phyloP scores from a whole-genome alignment of 495 filamentous ascomycete genomes.

The Penicillium tannophilum region DNA sequence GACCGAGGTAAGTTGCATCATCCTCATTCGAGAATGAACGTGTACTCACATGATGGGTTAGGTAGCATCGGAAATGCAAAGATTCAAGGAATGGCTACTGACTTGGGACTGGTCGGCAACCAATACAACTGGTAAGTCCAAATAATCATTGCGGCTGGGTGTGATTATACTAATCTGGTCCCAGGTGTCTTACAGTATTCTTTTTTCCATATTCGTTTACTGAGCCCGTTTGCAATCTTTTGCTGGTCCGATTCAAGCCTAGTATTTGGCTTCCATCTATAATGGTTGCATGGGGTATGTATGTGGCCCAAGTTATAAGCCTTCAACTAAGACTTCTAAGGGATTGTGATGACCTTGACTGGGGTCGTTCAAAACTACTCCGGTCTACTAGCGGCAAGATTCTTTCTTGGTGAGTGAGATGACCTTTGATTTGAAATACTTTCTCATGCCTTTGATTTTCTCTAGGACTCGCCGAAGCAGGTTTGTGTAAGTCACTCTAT shows the following conservation, averaged over 20 bases:
- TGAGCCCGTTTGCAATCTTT: slow-evolving; percentile 65
- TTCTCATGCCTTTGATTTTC: not conserved
- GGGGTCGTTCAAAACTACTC: slow-evolving; percentile 69
- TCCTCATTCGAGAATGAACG: not conserved
- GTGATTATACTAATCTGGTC: not conserved
- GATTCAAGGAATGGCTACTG: slow-evolving; percentile 10
- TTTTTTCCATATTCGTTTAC: slow-evolving; percentile 65
- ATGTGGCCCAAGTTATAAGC: not conserved
- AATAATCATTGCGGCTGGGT: not conserved
- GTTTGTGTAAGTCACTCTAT: slow-evolving; percentile 7
- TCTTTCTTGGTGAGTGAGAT: slow-evolving; percentile 64
- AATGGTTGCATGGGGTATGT: slow-evolving; percentile 55
- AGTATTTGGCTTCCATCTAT: slow-evolving; percentile 52
- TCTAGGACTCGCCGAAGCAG: slow-evolving; percentile 14
- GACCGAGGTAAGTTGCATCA: slow-evolving; percentile 4
- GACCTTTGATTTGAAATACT: not conserved
- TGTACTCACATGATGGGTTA: not conserved
- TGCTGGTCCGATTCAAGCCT: slow-evolving; percentile 66
- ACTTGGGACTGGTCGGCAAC: slow-evolving; percentile 10
- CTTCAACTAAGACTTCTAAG: not conserved
- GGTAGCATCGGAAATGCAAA: slow-evolving; percentile 19
- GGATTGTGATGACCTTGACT: slow-evolving; percentile 59
- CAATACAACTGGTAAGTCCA: slow-evolving; percentile 16
- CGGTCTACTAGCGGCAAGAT: slow-evolving; percentile 69
- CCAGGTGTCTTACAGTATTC: slow-evolving; percentile 53